phyloP scores from a whole-genome alignment of 345 rosid genomes.

The Aurinia saxatilis region DNA sequence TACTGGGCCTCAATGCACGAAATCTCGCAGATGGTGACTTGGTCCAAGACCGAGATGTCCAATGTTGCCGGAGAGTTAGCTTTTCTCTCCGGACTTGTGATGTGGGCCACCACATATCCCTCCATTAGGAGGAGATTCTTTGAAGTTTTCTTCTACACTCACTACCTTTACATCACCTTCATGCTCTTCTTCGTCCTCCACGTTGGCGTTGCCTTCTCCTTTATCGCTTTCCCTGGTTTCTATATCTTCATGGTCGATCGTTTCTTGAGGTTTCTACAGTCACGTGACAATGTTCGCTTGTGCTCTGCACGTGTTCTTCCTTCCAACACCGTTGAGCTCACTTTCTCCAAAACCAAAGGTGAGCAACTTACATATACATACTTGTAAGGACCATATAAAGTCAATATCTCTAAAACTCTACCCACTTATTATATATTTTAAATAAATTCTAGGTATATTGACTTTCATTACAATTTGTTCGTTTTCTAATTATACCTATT shows the following conservation, averaged over 20 bases:
- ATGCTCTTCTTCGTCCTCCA: constrained; percentile 60
- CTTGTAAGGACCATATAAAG: no score
- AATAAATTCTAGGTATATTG: no score
- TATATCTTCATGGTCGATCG: constrained; percentile 78
- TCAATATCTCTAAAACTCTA: no score
- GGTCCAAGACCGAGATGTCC: constrained; percentile 25
- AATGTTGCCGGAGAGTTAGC: constrained; percentile 70
- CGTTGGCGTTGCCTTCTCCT: constrained; percentile 45
- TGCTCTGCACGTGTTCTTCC: constrained; percentile 67
- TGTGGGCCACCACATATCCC: constrained; percentile 73
- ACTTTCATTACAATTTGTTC: no score
- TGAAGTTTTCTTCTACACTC: constrained; percentile 79
- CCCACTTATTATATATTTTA: no score
- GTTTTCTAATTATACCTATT: no score
- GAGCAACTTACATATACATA: no score
- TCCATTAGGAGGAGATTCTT: constrained; percentile 48
- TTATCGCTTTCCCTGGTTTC: constrained; percentile 64
- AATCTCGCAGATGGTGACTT: constrained; percentile 40
- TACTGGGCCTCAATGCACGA: constrained; percentile 36
- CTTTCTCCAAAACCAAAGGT: constrained; percentile 68
- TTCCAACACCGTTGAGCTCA: constrained; percentile 55
- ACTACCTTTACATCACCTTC: constrained; percentile 61
- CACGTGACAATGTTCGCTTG: constrained; percentile 37
- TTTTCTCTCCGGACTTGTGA: constrained; percentile 40
- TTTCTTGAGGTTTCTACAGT: constrained; percentile 66